A percentile compares a stretch with the other conserved stretches of the same genome.
Conservation (phyloP, 2,329 filamentous ascomycete species). For the Diaporthe sp. region DNA sequence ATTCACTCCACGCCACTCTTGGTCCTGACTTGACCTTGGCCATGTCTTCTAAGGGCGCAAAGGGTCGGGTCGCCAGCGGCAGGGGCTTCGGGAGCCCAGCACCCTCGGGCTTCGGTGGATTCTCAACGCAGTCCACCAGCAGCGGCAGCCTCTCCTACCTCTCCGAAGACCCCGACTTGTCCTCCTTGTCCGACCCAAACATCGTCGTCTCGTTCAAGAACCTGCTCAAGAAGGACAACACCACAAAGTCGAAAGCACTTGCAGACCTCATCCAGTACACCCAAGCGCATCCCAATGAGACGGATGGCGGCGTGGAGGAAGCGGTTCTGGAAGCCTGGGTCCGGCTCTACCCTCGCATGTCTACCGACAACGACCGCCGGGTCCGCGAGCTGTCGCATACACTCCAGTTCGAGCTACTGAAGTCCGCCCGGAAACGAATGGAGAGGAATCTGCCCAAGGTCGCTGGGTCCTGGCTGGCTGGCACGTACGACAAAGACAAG, state of each 20-base stretch:
- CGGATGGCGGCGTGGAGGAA: slow-evolving; percentile 79
- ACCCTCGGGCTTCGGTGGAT: slow-evolving; percentile 56
- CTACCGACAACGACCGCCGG: slow-evolving; percentile 89
- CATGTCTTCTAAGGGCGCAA: slow-evolving; percentile 37
- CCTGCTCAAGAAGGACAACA: slow-evolving; percentile 91
- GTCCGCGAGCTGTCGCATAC: slow-evolving; percentile 90
- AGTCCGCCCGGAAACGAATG: slow-evolving; percentile 83
- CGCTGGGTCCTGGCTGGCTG: slow-evolving; percentile 91
- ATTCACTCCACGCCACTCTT: neutral
- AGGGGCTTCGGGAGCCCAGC: slow-evolving; percentile 43
- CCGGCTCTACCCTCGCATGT: slow-evolving; percentile 87
- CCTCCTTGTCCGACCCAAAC: slow-evolving; percentile 82
- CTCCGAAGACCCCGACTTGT: slow-evolving; percentile 86
- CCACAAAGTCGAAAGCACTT: slow-evolving; percentile 89
- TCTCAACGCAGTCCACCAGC: slow-evolving; percentile 56
- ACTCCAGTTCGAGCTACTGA: slow-evolving; percentile 75
- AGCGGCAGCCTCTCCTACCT: slow-evolving; percentile 82
- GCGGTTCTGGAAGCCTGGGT: slow-evolving; percentile 90
- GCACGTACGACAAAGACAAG: slow-evolving; percentile 88
- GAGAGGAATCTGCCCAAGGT: slow-evolving; percentile 83
- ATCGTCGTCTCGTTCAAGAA: slow-evolving; percentile 94
- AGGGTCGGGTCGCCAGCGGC: slow-evolving; percentile 37
- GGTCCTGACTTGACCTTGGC: neutral
- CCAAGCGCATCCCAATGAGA: slow-evolving; percentile 52
- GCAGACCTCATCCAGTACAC: slow-evolving; percentile 81